These are phyloP conservation scores for Didymella arachidicola DNA, from an alignment of 2,329 filamentous ascomycete genomes.

Conservation along the genomic window DNA sequence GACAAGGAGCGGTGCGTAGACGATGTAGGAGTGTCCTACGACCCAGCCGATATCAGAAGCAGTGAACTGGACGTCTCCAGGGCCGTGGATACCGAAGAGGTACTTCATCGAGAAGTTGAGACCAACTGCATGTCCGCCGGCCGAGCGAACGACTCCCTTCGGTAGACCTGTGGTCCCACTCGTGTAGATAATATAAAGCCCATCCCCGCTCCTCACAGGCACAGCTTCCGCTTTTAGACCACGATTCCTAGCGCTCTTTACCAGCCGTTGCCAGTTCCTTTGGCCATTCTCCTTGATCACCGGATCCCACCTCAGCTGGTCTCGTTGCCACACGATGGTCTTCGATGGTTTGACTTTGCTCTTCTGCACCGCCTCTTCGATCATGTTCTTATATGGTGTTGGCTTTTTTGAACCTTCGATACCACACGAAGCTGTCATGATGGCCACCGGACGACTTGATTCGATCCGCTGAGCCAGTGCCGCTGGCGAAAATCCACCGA, in stretches of 20 bases:
- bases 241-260: slow-evolving; percentile 72
- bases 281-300: slow-evolving; percentile 73
- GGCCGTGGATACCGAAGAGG: slow-evolving; percentile 81
- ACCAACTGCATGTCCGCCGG: slow-evolving; percentile 86
- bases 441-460: slow-evolving; percentile 74
- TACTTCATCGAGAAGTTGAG: slow-evolving; percentile 83
- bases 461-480: slow-evolving; percentile 90
- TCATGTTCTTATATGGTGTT: slow-evolving; percentile 75
- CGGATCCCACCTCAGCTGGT: slow-evolving; percentile 76
- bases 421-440: slow-evolving; percentile 90
- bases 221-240: slow-evolving; percentile 76
- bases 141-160: slow-evolving; percentile 83
- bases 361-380: slow-evolving; percentile 74
- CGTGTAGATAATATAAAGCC: slow-evolving; percentile 91
- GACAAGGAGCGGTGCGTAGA: slow-evolving; percentile 85
- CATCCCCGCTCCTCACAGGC: slow-evolving; percentile 77
- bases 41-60: slow-evolving; percentile 94
- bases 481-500: slow-evolving; percentile 85
- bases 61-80: slow-evolving; percentile 82
- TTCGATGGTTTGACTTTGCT: slow-evolving; percentile 75
- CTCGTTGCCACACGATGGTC: slow-evolving; percentile 84
- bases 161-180: slow-evolving; percentile 82
- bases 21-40: slow-evolving; percentile 76
- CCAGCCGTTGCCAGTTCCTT: slow-evolving; percentile 79
- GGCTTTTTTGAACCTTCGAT: slow-evolving; percentile 87